Evolutionary conservation across 805 yeast species (phyloP), one percentile per base, ranked within the genome.

Genomic region (Trichomonascus vanleenenianus): DNA sequence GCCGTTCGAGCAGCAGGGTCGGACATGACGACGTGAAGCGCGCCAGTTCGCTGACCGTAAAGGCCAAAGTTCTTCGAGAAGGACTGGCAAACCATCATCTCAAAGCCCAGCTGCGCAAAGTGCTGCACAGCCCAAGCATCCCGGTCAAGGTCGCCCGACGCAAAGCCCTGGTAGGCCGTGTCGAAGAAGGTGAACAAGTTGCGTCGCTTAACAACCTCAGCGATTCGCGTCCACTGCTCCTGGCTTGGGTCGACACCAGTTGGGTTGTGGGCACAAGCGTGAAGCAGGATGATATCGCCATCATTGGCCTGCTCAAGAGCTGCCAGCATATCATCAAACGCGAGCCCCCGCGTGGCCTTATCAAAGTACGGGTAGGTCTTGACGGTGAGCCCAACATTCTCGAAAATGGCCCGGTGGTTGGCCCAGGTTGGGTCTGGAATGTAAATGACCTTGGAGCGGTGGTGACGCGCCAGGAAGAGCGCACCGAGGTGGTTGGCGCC

Each of bases 31-130:
- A 89, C 63, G 61, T 89, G 96, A 64, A 91, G 76, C 20, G 93
- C 94, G 51, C 98, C 98, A 30, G 83, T 87, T 72, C 98, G 83
- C 73, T 91, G 97, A 65, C 97, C 97, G 62, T 91, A 91, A 79
- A 91, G 82, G 54, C 97, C 97, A 60, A 85, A 85, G 68, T 93
- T 91, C 67, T 91, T 91, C 46, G 97, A 96, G 66, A 91, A 91
- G 8, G 96, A 88, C 73, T 91, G 98, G 67, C 96, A 88, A 47
- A 91, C 75, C 30, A 86, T 59, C 45, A 85, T 65, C 47, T 91
- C 89, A 52, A 73, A 63, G 33, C 72, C 68, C 46, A 68, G 70
- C 15, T 67, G 63, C 35, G 71, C 65, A 48, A 79, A 74, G 60
- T 65, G 57, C 54, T 88, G 73, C 46, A 83, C 79, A 19, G 97